Conservation (phyloP, 83 land plant species). For the Diphasiastrum complanatum region DNA sequence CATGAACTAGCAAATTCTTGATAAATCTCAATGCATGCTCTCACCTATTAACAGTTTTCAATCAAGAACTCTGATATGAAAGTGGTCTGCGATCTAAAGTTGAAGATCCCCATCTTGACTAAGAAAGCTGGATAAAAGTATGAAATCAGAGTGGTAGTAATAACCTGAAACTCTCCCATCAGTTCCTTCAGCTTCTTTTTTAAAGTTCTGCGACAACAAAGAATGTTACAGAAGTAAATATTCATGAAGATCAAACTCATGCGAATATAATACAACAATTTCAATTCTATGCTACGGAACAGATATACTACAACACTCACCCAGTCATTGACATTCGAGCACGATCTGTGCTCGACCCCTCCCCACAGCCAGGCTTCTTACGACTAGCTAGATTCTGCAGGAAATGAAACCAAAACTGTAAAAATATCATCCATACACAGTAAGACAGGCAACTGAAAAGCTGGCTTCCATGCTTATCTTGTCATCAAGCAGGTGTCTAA, state of each 20-base stretch:
- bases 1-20: too few species aligned
- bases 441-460: background rate
- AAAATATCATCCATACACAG: background rate
- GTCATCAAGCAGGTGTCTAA: background rate
- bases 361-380: constrained; percentile 19
- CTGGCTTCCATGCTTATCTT: too few species aligned
- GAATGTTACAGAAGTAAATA: background rate
- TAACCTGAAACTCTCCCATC: constrained; percentile 35
- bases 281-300: too few species aligned
- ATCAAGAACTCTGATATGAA: too few species aligned
- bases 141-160: background rate
- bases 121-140: background rate
- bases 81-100: background rate
- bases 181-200: constrained; percentile 37
- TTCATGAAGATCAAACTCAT: too few species aligned
- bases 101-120: background rate
- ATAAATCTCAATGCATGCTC: too few species aligned
- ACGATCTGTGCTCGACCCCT: constrained; percentile 10
- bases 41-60: too few species aligned
- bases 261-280: too few species aligned
- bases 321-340: constrained; percentile 14
- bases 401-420: background rate
- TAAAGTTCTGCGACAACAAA: constrained; percentile 22
- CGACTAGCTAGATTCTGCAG: constrained; percentile 8
- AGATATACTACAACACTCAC: background rate